phyloP scores from a whole-genome alignment of 495 filamentous ascomycete species.

The Bryoglossum gracile region DNA sequence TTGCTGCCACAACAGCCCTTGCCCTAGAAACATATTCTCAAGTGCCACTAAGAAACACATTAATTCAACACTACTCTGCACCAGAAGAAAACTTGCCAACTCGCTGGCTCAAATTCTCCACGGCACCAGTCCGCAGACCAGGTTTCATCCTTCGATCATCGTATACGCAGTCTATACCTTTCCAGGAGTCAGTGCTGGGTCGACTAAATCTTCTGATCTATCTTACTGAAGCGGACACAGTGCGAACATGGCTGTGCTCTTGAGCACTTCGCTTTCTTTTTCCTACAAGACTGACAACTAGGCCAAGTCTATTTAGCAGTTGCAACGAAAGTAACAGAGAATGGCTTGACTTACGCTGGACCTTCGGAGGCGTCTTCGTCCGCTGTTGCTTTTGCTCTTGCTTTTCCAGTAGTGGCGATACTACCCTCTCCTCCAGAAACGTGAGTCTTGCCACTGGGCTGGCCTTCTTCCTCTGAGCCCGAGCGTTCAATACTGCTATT shows the following conservation, averaged over 20 bases:
- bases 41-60: slow-evolving; percentile 1
- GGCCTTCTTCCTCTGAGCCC: too few species aligned
- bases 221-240: slow-evolving; percentile 27
- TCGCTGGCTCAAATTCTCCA: slow-evolving; percentile 34
- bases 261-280: slow-evolving; percentile 37
- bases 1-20: slow-evolving; percentile 25
- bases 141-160: slow-evolving; percentile 32
- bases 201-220: neutral
- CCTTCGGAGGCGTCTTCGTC: too few species aligned
- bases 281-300: slow-evolving; percentile 37
- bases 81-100: slow-evolving; percentile 29
- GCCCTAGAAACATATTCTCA: slow-evolving; percentile 22
- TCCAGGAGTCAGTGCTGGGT: too few species aligned
- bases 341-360: too few species aligned
- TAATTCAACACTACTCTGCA: too few species aligned
- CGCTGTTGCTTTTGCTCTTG: too few species aligned
- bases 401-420: too few species aligned
- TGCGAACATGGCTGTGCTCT: slow-evolving; percentile 34
- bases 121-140: slow-evolving; percentile 34
- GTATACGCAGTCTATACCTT: slow-evolving; percentile 28
- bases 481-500: too few species aligned
- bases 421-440: too few species aligned
- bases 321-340: too few species aligned
- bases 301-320: too few species aligned
- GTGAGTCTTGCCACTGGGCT: too few species aligned